These are phyloP conservation scores for Starmerella asiatica DNA, from an alignment of 805 yeast genomes.

Conservation along the genomic window DNA sequence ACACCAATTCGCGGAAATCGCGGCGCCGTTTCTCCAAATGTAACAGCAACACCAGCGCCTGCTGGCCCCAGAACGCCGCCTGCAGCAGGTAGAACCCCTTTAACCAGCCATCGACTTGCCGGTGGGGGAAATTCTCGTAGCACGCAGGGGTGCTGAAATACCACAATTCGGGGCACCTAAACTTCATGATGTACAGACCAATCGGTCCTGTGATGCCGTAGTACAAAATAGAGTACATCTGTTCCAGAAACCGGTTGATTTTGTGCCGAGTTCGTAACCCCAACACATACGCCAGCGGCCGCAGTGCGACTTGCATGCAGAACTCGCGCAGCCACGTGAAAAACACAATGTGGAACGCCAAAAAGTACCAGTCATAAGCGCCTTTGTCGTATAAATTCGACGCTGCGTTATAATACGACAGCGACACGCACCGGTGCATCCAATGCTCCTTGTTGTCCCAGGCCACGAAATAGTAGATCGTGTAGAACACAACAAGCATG, in stretches of 20 bases:
- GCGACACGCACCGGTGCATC: slow-evolving; percentile 15
- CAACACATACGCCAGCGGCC: slow-evolving; percentile 48
- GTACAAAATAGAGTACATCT: slow-evolving; percentile 70
- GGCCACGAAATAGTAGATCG: slow-evolving; percentile 12
- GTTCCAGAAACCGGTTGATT: slow-evolving; percentile 79
- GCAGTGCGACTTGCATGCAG: slow-evolving; percentile 64
- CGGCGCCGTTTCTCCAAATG: slow-evolving; percentile 92
- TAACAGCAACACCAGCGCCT: slow-evolving; percentile 64
- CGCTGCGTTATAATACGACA: slow-evolving; percentile 28
- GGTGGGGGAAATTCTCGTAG: slow-evolving; percentile 74
- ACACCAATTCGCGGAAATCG: slow-evolving; percentile 78
- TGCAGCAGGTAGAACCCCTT: slow-evolving; percentile 79
- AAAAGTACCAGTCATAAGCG: slow-evolving; percentile 62
- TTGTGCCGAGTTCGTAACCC: slow-evolving; percentile 46
- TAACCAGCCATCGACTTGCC: slow-evolving; percentile 50
- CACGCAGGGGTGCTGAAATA: slow-evolving; percentile 72
- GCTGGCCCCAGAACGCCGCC: slow-evolving; percentile 97
- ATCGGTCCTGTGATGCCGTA: slow-evolving; percentile 70
- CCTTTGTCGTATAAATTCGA: slow-evolving; percentile 74
- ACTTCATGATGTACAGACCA: slow-evolving; percentile 79
- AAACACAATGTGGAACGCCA: slow-evolving; percentile 64
- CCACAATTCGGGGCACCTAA: slow-evolving; percentile 60
- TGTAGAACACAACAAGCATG: slow-evolving; percentile 9
- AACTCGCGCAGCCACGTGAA: slow-evolving; percentile 89
- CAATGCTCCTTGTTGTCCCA: slow-evolving; percentile 15